These are phyloP conservation scores for Mycena venus DNA, from an alignment of 768 basidiomycete genomes.

Conservation along the genomic window DNA sequence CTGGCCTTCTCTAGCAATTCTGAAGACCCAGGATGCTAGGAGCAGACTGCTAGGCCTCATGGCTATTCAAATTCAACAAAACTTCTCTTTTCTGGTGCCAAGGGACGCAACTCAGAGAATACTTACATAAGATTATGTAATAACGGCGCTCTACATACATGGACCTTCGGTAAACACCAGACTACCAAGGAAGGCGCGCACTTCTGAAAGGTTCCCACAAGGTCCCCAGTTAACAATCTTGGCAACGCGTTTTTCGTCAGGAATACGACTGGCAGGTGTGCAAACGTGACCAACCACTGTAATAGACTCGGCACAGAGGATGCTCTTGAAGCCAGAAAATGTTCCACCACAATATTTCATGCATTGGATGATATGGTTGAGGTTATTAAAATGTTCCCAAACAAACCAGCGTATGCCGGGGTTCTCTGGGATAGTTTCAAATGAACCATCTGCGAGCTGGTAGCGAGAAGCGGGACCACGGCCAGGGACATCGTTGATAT, in stretches of 20 bases:
- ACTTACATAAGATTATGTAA: no score
- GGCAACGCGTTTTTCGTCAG: conserved; percentile 38
- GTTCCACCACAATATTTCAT: no score
- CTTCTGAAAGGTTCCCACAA: conserved; percentile 24
- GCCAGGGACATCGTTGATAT: conserved; percentile 30
- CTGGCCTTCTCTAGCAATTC: no score
- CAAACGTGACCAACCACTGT: conserved; percentile 51
- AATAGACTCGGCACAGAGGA: conserved; percentile 30
- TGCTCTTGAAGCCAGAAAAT: conserved; percentile 38
- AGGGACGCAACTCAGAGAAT: no score
- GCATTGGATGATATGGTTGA: conserved; percentile 48
- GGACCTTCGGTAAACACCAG: no score
- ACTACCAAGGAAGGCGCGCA: conserved; percentile 43
- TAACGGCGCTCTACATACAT: no score
- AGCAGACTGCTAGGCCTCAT: no score
- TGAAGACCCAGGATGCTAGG: no score
- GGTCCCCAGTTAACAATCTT: conserved; percentile 42
- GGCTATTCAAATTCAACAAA: no score
- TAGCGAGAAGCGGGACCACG: no score
- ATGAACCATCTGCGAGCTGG: background rate
- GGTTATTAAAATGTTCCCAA: no score
- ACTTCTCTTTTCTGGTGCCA: no score
- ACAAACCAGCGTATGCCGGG: conserved; percentile 45
- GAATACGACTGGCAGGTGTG: conserved; percentile 46
- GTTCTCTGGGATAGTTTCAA: conserved; percentile 42